Evolutionary conservation across 1,284 basidiomycete species (phyloP), one percentile per base, ranked within the genome.

Genomic region (Dichomitus squalens): DNA sequence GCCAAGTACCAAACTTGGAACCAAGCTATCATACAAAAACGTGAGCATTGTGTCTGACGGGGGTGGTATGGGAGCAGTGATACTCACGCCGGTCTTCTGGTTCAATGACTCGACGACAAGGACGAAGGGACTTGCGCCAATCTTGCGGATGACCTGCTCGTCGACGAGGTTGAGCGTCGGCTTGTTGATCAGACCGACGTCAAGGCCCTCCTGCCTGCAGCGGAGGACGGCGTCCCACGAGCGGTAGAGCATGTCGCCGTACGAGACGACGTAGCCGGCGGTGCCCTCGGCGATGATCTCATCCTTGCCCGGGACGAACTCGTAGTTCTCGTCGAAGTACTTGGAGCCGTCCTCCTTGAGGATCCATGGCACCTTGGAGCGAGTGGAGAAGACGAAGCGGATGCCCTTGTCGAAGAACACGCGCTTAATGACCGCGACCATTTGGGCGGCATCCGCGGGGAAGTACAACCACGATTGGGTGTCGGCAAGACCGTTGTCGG

Each of bases 181-280:
- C 76, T 94, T 94, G 78, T 93, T 93, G 73, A 94, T 83, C 69
- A 94, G 70, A 31, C 91, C 92, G 53, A 94, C 87, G 66, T 93
- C 81, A 53, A 92, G 65, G 7, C 92, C 92, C 67, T 86, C 75
- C 71, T 86, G 73, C 57, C 89, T 79, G 68, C 84, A 83, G 38
- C 85, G 79, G 57, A 92, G 75, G 35, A 93, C 91, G 20, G 92
- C 92, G 66, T 93, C 92, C 73, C 81, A 88, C 36, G 87, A 81
- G 59, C 92, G 80, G 74, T 93, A 91, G 25, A 93, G 75, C 86
- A 90, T 89, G 71, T 93, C 91, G 40, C 91, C 91, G 66, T 86
- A 92, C 1, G 87, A 80, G 48, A 93, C 86, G 38, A 93, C 88
- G 65, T 90, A 93, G 36, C 90, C 90, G 7, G 80, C 84, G 44